Evolutionary conservation across 257 asterid genomes (phyloP).

Genomic region (Cynanchum wilfordii): DNA sequence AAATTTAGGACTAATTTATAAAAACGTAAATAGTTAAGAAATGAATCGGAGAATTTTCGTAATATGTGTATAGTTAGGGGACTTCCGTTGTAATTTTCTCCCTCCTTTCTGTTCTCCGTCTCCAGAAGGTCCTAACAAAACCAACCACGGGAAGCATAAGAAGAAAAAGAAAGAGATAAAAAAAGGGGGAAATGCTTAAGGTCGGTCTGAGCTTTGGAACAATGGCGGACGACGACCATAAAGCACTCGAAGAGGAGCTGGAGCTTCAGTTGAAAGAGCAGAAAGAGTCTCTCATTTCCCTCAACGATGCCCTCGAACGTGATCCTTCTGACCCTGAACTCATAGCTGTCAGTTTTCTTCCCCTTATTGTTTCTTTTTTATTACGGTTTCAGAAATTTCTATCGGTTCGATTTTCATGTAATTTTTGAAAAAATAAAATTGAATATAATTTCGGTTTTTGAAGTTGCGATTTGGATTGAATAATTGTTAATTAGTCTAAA

Average conservation of each 20-base stretch:
- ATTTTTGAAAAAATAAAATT: not conserved
- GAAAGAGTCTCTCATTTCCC: constrained; percentile 61
- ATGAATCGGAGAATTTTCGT: no score
- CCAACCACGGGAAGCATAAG: no score
- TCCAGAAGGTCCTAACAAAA: no score
- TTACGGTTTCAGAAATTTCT: constrained; percentile 1
- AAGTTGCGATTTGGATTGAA: not conserved
- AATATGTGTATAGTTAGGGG: no score
- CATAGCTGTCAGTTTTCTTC: constrained; percentile 42
- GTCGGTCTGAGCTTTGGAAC: not conserved
- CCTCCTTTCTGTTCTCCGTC: no score
- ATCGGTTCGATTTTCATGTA: not conserved
- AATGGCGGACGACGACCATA: constrained; percentile 83
- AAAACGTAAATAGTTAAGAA: no score
- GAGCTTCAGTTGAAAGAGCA: constrained; percentile 68
- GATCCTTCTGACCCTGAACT: constrained; percentile 72
- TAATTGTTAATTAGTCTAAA: not conserved
- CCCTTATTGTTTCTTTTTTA: not conserved
- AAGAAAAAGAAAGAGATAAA: no score
- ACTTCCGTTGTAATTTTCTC: no score
- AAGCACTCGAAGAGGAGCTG: constrained; percentile 62
- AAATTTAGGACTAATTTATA: no score
- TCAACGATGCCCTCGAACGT: constrained; percentile 56
- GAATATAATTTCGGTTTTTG: not conserved
- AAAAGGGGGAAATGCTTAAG: not conserved